A percentile compares a stretch with the other conserved stretches of the same genome.
These are phyloP conservation scores for Isoetes engelmannii DNA, from an alignment of 83 land plant species.

Conservation along the genomic window DNA sequence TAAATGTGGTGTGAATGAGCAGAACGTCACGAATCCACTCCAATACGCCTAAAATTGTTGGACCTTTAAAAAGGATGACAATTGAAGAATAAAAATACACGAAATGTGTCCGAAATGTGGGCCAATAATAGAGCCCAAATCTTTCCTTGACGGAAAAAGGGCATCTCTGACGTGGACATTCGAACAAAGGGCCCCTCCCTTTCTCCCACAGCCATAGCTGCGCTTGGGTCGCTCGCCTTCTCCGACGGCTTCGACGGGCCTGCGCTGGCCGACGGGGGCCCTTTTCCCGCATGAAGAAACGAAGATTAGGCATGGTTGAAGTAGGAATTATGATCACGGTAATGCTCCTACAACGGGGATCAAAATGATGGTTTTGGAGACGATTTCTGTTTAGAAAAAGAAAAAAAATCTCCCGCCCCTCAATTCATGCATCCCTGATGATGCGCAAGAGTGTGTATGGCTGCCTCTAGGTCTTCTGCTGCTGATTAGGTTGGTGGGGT, in stretches of 20 bases:
- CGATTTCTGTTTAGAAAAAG: background rate
- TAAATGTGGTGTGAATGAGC: too few relatives aligned
- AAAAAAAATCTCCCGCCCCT: too few relatives aligned
- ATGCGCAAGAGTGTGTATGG: background rate
- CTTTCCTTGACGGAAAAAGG: background rate
- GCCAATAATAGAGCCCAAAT: background rate
- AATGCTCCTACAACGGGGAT: background rate
- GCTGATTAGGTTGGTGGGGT: background rate
- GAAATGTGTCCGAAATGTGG: background rate
- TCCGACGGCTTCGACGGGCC: background rate
- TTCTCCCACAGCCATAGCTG: background rate
- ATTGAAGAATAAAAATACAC: background rate
- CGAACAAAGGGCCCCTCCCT: background rate
- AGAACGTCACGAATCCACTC: too few relatives aligned
- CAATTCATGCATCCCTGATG: background rate
- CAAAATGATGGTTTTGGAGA: background rate
- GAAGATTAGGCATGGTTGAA: background rate
- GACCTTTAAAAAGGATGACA: too few relatives aligned
- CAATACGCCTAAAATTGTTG: too few relatives aligned
- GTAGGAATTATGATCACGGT: background rate
- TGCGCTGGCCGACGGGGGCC: background rate
- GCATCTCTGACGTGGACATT: background rate
- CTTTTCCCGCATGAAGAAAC: background rate
- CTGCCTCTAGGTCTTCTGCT: background rate
- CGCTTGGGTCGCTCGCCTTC: background rate